Base-by-base conservation (phyloP, 371 early-diverging fungal genomes). In the Parasitella parasitica region DNA sequence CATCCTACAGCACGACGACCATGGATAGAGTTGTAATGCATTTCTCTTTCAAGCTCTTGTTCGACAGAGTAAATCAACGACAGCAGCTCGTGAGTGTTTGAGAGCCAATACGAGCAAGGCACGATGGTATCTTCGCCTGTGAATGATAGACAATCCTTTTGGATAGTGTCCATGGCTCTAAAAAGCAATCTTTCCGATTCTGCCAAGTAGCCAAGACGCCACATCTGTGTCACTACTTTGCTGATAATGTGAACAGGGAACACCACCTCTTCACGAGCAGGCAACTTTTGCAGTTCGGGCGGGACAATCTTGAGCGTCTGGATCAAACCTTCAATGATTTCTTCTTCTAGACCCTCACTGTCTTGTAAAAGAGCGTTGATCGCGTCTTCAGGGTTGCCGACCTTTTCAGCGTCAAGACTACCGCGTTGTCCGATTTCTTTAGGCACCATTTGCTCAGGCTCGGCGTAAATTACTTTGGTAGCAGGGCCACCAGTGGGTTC, bases 171-270 rank as follows among this genome's bases (percentile, higher is more conserved):
- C 86, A 95, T 94, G 24, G 91, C 91, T 56, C 92, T 91, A 68
- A 90, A 85, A 69, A 96, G 80, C 32, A 96, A 74, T 9, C 86
- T 81, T 59, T 91, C 90, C 54, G 95, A 94, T 58, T 93, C 90
- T 9, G 83, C 81, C 54, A 89, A 76, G 64, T 92, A 84, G 46
- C 94, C 93, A 73, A 88, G 84, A 67, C 89, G 88, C 86, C 94
- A 89, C 91, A 95, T 89, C 76, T 96, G 93, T 24, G 90, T 90
- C 20, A 92, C 87, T 69, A 88, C 83, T 59, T 89, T 68, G 22
- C 96, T 94, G 57, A 97, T 95, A 61, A 95, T 75, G 62, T 96
- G 96, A 7, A 96, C 94, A 0, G 97, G 96, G 89, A 95, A 96
- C 67, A 97, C 82, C 24, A 97, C 86, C 68, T 97, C 96, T 63